A percentile compares a stretch with the other conserved stretches of the same genome.
Evolutionary conservation across 2,329 filamentous ascomycete genomes (phyloP).

Genomic region (Exophiala phaeomuriformis): DNA sequence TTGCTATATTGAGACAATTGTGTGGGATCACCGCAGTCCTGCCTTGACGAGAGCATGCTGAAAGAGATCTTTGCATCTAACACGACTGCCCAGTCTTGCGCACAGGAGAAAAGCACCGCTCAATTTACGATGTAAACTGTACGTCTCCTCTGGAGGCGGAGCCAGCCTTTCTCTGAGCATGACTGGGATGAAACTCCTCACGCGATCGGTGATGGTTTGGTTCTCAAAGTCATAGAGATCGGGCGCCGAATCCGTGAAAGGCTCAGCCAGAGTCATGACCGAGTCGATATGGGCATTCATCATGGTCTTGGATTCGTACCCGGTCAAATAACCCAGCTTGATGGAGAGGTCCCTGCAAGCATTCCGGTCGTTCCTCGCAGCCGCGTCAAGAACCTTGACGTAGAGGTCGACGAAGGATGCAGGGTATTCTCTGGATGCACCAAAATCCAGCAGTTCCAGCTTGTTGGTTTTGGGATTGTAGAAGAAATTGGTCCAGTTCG

Average conservation of each 20-base stretch:
- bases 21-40: slow-evolving; percentile 7
- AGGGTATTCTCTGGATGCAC: slow-evolving; percentile 80
- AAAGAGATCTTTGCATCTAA: slow-evolving; percentile 77
- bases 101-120: slow-evolving; percentile 93
- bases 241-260: slow-evolving; percentile 69
- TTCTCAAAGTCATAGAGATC: slow-evolving; percentile 85
- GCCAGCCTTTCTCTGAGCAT: slow-evolving; percentile 86
- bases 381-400: slow-evolving; percentile 70
- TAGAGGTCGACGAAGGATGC: slow-evolving; percentile 73
- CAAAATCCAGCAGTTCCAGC: slow-evolving; percentile 91
- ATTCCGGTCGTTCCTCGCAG: slow-evolving; percentile 60
- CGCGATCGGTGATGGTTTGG: slow-evolving; percentile 93
- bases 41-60: slow-evolving; percentile 39
- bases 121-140: slow-evolving; percentile 87
- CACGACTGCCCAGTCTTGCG: slow-evolving; percentile 73
- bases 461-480: slow-evolving; percentile 66
- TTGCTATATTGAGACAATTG: slow-evolving; percentile 12
- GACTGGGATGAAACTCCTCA: slow-evolving; percentile 77
- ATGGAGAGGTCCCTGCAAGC: slow-evolving; percentile 62
- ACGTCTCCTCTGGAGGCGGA: slow-evolving; percentile 94
- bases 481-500: slow-evolving; percentile 98
- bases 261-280: slow-evolving; percentile 84
- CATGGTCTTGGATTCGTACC: slow-evolving; percentile 79
- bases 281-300: slow-evolving; percentile 82
- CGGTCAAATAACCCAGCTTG: slow-evolving; percentile 82